A percentile compares a stretch with the other conserved stretches of the same genome.
Conservation (phyloP, 164 flowering plant species). For the Vitis rupestris region DNA sequence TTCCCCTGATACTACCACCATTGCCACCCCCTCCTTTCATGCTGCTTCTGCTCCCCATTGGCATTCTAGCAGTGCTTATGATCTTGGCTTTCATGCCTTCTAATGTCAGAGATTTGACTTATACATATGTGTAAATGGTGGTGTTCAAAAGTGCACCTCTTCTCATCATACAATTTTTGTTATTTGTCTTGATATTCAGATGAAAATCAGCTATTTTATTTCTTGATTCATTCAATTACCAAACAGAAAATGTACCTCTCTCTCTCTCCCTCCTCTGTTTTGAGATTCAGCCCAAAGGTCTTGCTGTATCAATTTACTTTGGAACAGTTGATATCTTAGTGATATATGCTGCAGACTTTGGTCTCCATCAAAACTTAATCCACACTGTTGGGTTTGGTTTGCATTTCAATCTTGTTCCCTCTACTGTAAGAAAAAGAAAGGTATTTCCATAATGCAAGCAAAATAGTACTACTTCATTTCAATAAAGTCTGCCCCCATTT, state of each 20-base stretch:
- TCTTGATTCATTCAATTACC: not conserved
- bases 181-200: not conserved
- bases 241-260: not conserved
- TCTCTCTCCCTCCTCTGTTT: no score
- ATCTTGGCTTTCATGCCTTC: slow-evolving; percentile 72
- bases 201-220: slow-evolving; percentile 4
- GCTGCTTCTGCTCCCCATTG: slow-evolving; percentile 78
- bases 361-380: no score
- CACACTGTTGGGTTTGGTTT: no score
- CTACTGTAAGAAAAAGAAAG: no score
- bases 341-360: no score
- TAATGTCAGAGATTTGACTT: slow-evolving; percentile 44
- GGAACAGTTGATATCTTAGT: no score
- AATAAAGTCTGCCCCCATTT: no score
- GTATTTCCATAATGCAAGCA: no score
- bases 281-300: no score
- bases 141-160: not conserved
- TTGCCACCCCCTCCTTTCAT: slow-evolving; percentile 91
- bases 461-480: no score
- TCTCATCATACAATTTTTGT: not conserved
- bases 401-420: no score
- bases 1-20: slow-evolving; percentile 81
- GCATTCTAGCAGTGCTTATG: slow-evolving; percentile 61
- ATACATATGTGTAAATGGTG: slow-evolving; percentile 39
- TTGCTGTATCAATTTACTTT: no score